phyloP scores from a whole-genome alignment of 495 filamentous ascomycete genomes.

The Penicillium psychrofluorescens region DNA sequence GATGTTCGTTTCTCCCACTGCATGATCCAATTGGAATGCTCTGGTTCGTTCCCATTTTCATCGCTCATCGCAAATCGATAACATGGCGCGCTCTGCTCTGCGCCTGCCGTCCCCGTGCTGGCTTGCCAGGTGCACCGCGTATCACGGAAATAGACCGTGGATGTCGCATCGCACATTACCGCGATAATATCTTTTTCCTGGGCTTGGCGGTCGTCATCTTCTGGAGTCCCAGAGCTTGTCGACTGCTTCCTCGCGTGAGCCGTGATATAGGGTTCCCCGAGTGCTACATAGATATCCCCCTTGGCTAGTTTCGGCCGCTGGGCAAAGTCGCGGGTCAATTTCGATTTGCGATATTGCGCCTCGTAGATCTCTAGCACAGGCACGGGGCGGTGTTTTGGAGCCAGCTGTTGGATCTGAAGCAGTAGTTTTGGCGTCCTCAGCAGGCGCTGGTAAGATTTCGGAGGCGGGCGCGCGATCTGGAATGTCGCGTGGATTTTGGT shows the following conservation, averaged over 20 bases:
- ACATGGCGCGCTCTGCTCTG: slow-evolving; percentile 3
- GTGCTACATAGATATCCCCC: slow-evolving; percentile 27
- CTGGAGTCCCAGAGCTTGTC: slow-evolving; percentile 6
- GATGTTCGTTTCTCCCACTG: slow-evolving; percentile 17
- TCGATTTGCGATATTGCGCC: slow-evolving; percentile 23
- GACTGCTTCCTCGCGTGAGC: neutral
- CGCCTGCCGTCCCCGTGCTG: slow-evolving; percentile 1
- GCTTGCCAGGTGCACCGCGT: slow-evolving; percentile 13
- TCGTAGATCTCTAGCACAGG: slow-evolving; percentile 33
- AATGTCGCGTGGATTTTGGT: slow-evolving; percentile 23
- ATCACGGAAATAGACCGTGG: slow-evolving; percentile 13
- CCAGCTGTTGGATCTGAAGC: slow-evolving; percentile 35
- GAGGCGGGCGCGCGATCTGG: slow-evolving; percentile 29
- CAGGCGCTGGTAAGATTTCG: slow-evolving; percentile 20
- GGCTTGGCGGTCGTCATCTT: neutral
- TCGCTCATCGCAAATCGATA: slow-evolving; percentile 15
- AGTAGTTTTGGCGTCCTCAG: slow-evolving; percentile 24
- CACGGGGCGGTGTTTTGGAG: slow-evolving; percentile 16
- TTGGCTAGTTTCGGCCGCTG: slow-evolving; percentile 18
- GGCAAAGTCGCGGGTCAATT: slow-evolving; percentile 12
- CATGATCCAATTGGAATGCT: slow-evolving; percentile 3
- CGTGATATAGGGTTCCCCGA: slow-evolving; percentile 20
- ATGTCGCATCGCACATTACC: slow-evolving; percentile 8
- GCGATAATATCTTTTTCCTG: slow-evolving; percentile 15
- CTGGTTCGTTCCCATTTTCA: neutral